Evolutionary conservation across 2,329 filamentous ascomycete genomes (phyloP).

Genomic region (Oidium heveae): DNA sequence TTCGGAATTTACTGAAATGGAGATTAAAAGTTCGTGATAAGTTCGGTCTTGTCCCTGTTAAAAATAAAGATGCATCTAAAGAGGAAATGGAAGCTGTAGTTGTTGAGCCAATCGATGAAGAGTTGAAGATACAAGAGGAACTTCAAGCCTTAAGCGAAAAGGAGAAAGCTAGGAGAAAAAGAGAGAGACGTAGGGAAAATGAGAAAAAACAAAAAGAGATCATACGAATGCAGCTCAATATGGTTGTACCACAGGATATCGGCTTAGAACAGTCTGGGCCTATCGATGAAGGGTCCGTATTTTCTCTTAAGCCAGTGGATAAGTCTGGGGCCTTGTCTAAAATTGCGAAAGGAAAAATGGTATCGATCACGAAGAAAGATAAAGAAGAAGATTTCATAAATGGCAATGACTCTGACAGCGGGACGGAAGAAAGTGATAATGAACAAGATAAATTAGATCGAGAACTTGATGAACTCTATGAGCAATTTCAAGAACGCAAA

Average conservation of each 20-base stretch:
- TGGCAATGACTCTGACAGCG: conserved; percentile 25
- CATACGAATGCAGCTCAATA: conserved; percentile 89
- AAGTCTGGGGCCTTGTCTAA: conserved; percentile 43
- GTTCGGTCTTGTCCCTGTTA: conserved; percentile 62
- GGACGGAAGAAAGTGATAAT: conserved; percentile 35
- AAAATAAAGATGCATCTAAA: conserved; percentile 19
- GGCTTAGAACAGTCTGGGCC: conserved; percentile 70
- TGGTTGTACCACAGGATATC: conserved; percentile 88
- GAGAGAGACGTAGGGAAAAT: conserved; percentile 67
- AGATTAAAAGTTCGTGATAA: conserved; percentile 69
- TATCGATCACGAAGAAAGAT: conserved; percentile 31
- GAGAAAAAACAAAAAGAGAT: conserved; percentile 88
- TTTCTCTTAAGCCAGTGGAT: conserved; percentile 60
- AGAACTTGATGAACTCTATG: conserved; percentile 72
- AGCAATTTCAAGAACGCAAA: conserved; percentile 57
- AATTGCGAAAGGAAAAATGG: conserved; percentile 59
- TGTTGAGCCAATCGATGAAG: conserved; percentile 81
- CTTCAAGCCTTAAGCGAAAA: conserved; percentile 61
- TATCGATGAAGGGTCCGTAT: conserved; percentile 59
- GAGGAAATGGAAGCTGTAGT: conserved; percentile 55
- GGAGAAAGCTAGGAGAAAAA: conserved; percentile 51
- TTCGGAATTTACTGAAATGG: conserved; percentile 76
- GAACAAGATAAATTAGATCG: conserved; percentile 63
- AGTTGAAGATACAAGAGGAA: conserved; percentile 72
- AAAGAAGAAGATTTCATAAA: conserved; percentile 33